phyloP scores from a whole-genome alignment of 768 basidiomycete genomes.

The Flagelloscypha sp. region DNA sequence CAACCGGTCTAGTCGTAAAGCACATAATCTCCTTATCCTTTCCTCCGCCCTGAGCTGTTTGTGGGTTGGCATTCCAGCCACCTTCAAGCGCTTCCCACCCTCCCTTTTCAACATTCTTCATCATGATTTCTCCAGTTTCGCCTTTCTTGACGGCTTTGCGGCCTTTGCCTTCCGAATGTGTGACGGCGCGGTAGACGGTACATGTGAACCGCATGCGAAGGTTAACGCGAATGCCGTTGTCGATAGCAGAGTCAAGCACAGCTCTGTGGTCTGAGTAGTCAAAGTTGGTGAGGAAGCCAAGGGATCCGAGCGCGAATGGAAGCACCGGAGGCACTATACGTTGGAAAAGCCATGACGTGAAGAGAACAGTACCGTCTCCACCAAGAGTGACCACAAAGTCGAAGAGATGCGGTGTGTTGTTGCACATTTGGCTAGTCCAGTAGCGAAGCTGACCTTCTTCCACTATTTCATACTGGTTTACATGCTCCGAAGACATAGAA shows the following conservation, averaged over 20 bases:
- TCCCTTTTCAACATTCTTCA: constrained; percentile 82
- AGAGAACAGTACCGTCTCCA: constrained; percentile 96
- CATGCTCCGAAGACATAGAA: constrained; percentile 41
- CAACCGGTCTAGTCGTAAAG: constrained; percentile 88
- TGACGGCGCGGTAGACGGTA: constrained; percentile 90
- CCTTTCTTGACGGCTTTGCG: constrained; percentile 86
- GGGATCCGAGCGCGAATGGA: constrained; percentile 91
- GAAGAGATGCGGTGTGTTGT: constrained; percentile 81
- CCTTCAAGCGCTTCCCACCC: constrained; percentile 97
- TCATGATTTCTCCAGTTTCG: constrained; percentile 93
- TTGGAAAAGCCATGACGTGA: constrained; percentile 99
- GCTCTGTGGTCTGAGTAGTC: constrained; percentile 81
- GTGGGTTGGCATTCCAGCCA: constrained; percentile 44
- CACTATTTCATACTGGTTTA: constrained; percentile 23
- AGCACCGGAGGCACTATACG: constrained; percentile 97
- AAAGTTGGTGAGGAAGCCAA: constrained; percentile 97
- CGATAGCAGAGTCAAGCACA: constrained; percentile 82
- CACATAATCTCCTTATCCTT: constrained; percentile 99
- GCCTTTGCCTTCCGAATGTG: constrained; percentile 56
- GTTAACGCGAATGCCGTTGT: constrained; percentile 93
- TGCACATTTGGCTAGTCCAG: constrained; percentile 98
- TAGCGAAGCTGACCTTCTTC: constrained; percentile 92
- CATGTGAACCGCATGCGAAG: constrained; percentile 99
- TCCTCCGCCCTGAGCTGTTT: constrained; percentile 33
- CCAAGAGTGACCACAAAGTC: constrained; percentile 98